phyloP scores from a whole-genome alignment of 202 grass and related monocot genomes.

The Miscanthus sacchariflorus region DNA sequence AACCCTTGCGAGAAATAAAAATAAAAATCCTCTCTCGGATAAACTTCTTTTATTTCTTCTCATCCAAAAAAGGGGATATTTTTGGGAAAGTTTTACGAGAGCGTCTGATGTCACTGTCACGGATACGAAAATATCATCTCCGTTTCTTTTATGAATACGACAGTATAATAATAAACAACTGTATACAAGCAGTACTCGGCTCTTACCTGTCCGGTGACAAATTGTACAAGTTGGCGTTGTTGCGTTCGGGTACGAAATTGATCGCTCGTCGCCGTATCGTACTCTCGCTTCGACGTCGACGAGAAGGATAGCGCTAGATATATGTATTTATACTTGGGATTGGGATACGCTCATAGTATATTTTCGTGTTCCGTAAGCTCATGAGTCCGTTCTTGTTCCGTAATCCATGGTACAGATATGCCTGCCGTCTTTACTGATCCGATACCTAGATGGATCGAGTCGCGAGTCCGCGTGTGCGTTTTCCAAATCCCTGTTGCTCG shows the following conservation, averaged over 20 bases:
- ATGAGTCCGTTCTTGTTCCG: not conserved
- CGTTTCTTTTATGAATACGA: too few relatives aligned
- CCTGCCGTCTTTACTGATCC: not conserved
- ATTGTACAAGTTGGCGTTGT: not conserved
- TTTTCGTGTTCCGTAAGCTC: not conserved
- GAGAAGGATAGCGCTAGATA: not conserved
- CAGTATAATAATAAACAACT: not conserved
- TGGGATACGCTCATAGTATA: not conserved
- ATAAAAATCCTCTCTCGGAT: not conserved
- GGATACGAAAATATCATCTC: not conserved
- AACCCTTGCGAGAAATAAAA: not conserved
- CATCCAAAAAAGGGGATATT: not conserved
- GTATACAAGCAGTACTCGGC: not conserved
- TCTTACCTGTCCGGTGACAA: not conserved
- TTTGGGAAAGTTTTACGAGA: not conserved
- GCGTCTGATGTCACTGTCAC: slow-evolving; percentile 2
- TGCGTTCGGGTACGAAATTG: not conserved
- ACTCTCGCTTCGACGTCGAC: too few relatives aligned
- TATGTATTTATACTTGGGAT: not conserved
- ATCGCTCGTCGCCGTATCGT: not conserved
- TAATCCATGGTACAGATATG: not conserved
- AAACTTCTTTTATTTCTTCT: not conserved
- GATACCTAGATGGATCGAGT: not conserved
- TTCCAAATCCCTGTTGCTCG: not conserved
- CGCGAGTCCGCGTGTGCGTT: not conserved